Evolutionary conservation across 139 green algal species (phyloP), one percentile per base, ranked within the genome.

Genomic region (Micractinium sp.): DNA sequence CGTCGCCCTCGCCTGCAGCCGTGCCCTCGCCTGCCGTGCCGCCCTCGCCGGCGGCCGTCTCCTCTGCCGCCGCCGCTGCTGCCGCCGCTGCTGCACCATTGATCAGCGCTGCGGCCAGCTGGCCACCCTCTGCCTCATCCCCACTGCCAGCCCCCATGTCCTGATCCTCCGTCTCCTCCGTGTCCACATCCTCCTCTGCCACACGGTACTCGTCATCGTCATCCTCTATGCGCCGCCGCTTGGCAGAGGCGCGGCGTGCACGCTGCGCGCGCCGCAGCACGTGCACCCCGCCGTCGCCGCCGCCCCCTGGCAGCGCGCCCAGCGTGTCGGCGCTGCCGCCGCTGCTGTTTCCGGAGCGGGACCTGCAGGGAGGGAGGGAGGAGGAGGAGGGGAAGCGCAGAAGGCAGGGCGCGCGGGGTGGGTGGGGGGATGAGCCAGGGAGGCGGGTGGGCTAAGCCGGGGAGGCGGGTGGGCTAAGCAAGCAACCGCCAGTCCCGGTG

Each of bases 281-380:
- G 33, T 53, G 29, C 35, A 29, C 71, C 31, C 71, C 35, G 74
- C 1, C 74, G 12, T 1, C 74, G 74, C 12, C 23, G 76, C 73
- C 33, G 73, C n/a, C 15, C n/a, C 73, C n/a, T 2, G 76, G 56
- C 56, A 86, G 31, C 33, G 53, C 36, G 60, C 81, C 75, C 60
- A 53, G 33, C 31, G 81, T 86, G 81, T 86, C 33, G 15, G 81
- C 66, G 82, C 82, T 87, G 82, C 82, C 82, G 82, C 82, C 82
- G 82, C 82, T 87, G 82, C 82, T 87, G 82, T 29, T 78, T 35
- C n/a, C 63, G 0, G 25, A 2, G 23, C 20, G n/a, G 9, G 25
- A 20, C 36, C 82, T 87, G 82, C 82, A 74, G 19, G 18, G 31
- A 60, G 78, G 31, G 31, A 35, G 41, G 80, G 25, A 73, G 53